Base-by-base conservation (phyloP, 2,329 filamentous ascomycete species). In the Aureobasidium sp. region DNA sequence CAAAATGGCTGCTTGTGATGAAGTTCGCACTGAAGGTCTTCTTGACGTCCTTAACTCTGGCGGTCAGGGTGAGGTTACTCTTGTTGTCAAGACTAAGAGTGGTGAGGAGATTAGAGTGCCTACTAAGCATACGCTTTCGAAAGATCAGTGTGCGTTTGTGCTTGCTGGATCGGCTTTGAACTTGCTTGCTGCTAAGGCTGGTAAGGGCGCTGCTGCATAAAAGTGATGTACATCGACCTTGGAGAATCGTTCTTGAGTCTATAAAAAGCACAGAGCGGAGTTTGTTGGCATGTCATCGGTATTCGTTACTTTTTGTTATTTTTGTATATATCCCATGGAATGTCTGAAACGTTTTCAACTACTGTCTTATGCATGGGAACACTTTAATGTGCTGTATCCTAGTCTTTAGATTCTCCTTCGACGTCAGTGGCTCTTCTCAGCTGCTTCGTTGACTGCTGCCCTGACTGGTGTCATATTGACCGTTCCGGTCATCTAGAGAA, bases 81-180 rank as follows among this genome's bases (percentile, higher is more conserved):
- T 97, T n/a, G 66, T 77, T 5, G 68, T 80, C 24, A 78, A 73
- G 70, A 78, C 75, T 69, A 68, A 69, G 66, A 70, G 72, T 34
- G 89, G 89, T 9, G 84, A 88, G 72, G 83, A 85, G 73, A 74
- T 89, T 53, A 73, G 83, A 43, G 83, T 99, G 63, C 83, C 85
- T 52, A 92, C 92, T n/a, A 90, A 86, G 77, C 93, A 97, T 74
- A 90, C 90, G 13, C 82, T 99, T 65, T 95, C 86, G 72, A 84
- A 87, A 77, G 94, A 97, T 74, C 94, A 99, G 81, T 90, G 90
- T 65, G 86, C 83, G 0, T 99, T 97, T 72, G 90, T 99, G 66
- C 80, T 99, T 56, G 94, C 94, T 0, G 94, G 94, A 3, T 96
- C 91, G 74, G 94, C 94, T 46, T 76, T 99, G 77, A 99, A 99